Base-by-base conservation (phyloP, 2,329 filamentous ascomycete genomes). In the Stagonosporopsis cucurbitacearum region DNA sequence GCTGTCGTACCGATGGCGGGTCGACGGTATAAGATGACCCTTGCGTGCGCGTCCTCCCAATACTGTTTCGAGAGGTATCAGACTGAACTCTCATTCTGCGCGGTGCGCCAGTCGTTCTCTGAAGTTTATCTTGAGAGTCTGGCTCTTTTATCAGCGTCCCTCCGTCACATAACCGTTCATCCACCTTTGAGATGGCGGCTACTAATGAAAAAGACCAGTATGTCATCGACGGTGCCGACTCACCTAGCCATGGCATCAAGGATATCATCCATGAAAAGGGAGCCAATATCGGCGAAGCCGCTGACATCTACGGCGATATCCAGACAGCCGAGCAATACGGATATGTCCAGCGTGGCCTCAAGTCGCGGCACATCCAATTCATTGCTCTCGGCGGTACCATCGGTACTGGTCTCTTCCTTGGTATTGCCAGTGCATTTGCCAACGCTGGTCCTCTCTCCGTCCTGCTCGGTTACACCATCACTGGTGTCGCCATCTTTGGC, bases 301-400 rank as follows among this genome's bases (percentile, higher is more conserved):
- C 78, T 37, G 83, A 80, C 47, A 42, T 84, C 19, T 85, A 83
- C 66, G 82, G 82, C 41, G 78, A 83, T 60, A 64, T 81, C 32
- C 69, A 79, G 50, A 78, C 78, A 4, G 82, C 82, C 6, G 81
- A 83, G 63, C 72, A 81, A 58, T 80, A 78, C 67, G 80, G 81
- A 33, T 83, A 83, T 63, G 81, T 83, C 39, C 66, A 75, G 62
- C 71, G 81, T 76, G 81, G 80, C 44, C 72, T 81, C 52, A 82
- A 82, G 67, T 81, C 81, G 33, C 78, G 82, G 60, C 83, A 86
- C 67, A 82, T 85, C 46, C 78, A 85, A 58, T 84, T 85, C 66
- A 86, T 87, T 64, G 84, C 84, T 13, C 77, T 86, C 13, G 83
- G 83, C 50, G 83, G 84, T 54, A 84, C 82, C 4, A 86, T 86